These are phyloP conservation scores for Aspergillus arachidicola DNA, from an alignment of 2,329 filamentous ascomycete species.

Conservation along the genomic window DNA sequence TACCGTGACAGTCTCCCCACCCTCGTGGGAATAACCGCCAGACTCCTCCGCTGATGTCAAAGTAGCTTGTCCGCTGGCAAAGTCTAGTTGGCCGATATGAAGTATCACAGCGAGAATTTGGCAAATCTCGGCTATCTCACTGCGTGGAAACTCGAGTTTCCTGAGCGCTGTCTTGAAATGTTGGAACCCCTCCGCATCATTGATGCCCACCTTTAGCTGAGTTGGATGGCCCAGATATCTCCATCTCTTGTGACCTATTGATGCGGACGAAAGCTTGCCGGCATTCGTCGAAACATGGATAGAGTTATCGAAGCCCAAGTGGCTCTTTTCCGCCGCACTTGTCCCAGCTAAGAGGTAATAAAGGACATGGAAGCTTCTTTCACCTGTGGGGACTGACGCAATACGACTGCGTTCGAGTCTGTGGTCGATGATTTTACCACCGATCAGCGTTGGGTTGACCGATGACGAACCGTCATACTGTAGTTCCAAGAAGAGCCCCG, in stretches of 20 bases:
- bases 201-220: slow-evolving; percentile 94
- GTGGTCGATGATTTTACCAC: slow-evolving; percentile 92
- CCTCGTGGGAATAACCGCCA: slow-evolving; percentile 94
- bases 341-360: slow-evolving; percentile 96
- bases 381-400: slow-evolving; percentile 87
- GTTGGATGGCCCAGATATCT: slow-evolving; percentile 95
- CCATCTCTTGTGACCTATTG: slow-evolving; percentile 76
- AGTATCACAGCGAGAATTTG: slow-evolving; percentile 91
- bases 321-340: slow-evolving; percentile 83
- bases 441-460: slow-evolving; percentile 83
- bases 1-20: slow-evolving; percentile 78
- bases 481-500: slow-evolving; percentile 91
- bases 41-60: slow-evolving; percentile 83
- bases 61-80: slow-evolving; percentile 79
- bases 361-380: slow-evolving; percentile 92
- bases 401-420: slow-evolving; percentile 89
- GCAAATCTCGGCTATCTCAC: slow-evolving; percentile 95
- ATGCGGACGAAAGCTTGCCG: slow-evolving; percentile 57
- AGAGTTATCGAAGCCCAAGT: slow-evolving; percentile 67
- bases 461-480: slow-evolving; percentile 92
- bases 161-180: slow-evolving; percentile 95
- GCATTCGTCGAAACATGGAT: slow-evolving; percentile 42
- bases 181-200: slow-evolving; percentile 92
- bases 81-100: slow-evolving; percentile 97
- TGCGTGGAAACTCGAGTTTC: slow-evolving; percentile 89